Evolutionary conservation across 768 basidiomycete genomes (phyloP), one percentile per base, ranked within the genome.

Genomic region (Russula emetica): DNA sequence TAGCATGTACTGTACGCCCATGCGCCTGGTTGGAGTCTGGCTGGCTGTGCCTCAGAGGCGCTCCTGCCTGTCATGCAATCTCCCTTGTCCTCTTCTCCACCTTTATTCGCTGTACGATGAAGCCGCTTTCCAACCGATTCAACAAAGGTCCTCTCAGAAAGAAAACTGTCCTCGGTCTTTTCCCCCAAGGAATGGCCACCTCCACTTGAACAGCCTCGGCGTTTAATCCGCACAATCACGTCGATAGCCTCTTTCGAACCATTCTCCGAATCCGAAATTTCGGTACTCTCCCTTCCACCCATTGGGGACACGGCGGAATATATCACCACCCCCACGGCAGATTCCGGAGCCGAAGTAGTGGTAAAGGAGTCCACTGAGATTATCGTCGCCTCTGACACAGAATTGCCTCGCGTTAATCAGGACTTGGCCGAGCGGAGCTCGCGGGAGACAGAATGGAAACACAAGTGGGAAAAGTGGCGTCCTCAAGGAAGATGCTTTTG

Each of bases 51-150:
- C 30, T 32, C 30, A n/a, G n/a, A 32, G 7, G 30, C 30, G 30
- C 30, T 32, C 30, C 3, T 7, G 7, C 26, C 54, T 38, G n/a
- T n/a, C n/a, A n/a, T n/a, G n/a, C n/a, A n/a, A n/a, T n/a, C n/a
- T 61, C 63, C 60, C 69, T 68, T 64, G 62, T 61, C 64, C 56
- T 62, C 62, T 56, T 62, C 63, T 32, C 30, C 30, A 32, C 50
- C 55, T 58, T 61, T 2, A 20, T 60, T 64, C 66, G 67, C 62
- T 32, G 42, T 64, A 64, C 74, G 74, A 92, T 93, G 90, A 92
- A 91, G 81, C 90, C 90, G 49, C 87, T 92, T 70, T 83, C 92
- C 75, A 82, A 82, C 72, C 84, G 88, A 71, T 77, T 92, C 69
- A 88, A 90, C 72, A 75, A 85, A 70, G 81, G 78, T 62, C 81